Evolutionary conservation across 1,284 basidiomycete genomes (phyloP), one percentile per base, ranked within the genome.

Genomic region (Cryptococcus floricola): DNA sequence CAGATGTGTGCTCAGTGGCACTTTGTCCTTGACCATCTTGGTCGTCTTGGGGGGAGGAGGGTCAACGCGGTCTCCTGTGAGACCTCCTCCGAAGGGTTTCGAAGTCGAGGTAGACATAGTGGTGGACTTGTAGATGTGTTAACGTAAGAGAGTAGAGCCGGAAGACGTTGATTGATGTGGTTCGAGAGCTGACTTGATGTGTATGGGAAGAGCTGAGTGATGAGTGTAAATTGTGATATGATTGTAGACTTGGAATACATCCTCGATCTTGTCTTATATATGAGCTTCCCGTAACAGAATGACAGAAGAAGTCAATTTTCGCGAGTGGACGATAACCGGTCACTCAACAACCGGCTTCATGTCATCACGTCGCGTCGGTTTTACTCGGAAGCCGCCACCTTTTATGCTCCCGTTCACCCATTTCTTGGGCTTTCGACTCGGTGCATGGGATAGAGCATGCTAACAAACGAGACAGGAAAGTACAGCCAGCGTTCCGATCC

Each of bases 1-100:
- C 68, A 96, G 85, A 73, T 97, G 92, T 47, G 87, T 93, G 38
- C 88, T 90, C 66, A 96, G 88, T 13, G 80, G 80, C 13, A 81
- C 76, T 58, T 77, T 76, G 56, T 70, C 66, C 52, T 71, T 74
- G 23, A 50, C 52, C 18, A n/a, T 28, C 14, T n/a, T 23, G 19
- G 44, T 25, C 16, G 41, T 42, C 44, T 46, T 46, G 8, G 52
- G n/a, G 19, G 43, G 41, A n/a, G 59, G 50, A 5, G 53, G 42
- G n/a, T 28, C 39, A 4, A 67, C 59, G 28, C 64, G 53, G 42
- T 69, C 67, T 2, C 69, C 69, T 47, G 65, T 60, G 1, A 56
- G 48, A 13, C 69, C 69, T 9, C 69, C 69, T n/a, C 68, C 69
- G 47, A 64, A 64, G 0, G 66, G 68, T 54, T 71, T 69, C 7